These are phyloP conservation scores for Fraxinus latifolia DNA, from an alignment of 305 asterid species.

Conservation along the genomic window DNA sequence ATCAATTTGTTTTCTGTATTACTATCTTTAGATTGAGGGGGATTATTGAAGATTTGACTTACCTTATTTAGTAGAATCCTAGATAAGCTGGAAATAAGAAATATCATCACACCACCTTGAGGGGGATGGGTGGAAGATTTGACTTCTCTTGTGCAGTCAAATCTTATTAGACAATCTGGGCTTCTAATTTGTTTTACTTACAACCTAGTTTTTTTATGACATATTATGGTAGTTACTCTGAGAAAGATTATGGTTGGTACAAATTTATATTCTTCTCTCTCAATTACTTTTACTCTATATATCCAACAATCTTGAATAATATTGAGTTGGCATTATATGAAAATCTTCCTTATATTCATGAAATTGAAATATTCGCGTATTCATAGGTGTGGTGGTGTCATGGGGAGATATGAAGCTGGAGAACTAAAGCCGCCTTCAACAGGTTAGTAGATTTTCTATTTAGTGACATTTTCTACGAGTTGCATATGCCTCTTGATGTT, in stretches of 20 bases:
- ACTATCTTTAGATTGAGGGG: not conserved
- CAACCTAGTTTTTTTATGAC: not conserved
- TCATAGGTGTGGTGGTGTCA: conserved; percentile 56
- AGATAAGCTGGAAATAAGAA: not conserved
- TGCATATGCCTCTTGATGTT: not conserved
- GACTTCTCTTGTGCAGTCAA: not conserved
- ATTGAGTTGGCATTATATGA: not conserved
- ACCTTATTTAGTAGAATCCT: not conserved
- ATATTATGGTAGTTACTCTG: not conserved
- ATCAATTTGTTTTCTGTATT: not conserved
- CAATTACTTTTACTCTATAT: not conserved
- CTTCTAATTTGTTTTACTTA: not conserved
- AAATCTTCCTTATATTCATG: conserved; percentile 8
- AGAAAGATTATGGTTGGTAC: not conserved
- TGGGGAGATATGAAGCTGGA: conserved; percentile 58
- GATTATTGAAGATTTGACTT: not conserved
- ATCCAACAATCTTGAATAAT: not conserved
- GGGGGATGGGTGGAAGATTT: not conserved
- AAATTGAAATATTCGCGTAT: not conserved
- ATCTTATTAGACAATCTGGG: not conserved
- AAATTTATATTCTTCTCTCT: not conserved
- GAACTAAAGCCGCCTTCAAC: conserved; percentile 56
- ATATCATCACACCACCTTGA: not conserved
- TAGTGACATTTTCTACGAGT: not conserved
- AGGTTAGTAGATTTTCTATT: conserved; percentile 31